Base-by-base conservation (phyloP, 2,329 filamentous ascomycete genomes). In the Colletotrichum melonis region DNA sequence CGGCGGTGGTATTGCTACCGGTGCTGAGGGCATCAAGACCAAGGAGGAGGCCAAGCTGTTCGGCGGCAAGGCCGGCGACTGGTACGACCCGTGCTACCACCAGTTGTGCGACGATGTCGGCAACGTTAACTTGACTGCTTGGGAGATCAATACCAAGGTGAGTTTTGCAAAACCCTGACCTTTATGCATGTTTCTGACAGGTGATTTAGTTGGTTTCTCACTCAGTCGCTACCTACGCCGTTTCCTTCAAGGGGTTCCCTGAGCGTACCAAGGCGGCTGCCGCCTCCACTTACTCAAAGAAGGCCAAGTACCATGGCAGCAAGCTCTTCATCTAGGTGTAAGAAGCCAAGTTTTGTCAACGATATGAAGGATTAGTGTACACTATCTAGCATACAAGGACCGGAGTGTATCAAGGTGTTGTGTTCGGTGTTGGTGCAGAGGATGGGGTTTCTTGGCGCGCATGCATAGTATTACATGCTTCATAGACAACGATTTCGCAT, bases 11-110 rank as follows among this genome's bases (percentile, higher is more conserved):
- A 90, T 95, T 74, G 93, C 93, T 67, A 95, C 93, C 2, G 94
- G 94, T 52, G 94, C 94, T 1, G 93, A 95, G 81, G 92, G 89
- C 14, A 81, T 94, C 83, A 95, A 95, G 89, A 94, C 92, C 0
- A 83, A 87, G 63, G 87, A 90, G 42, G 92, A 95, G 79, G 88
- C 83, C 2, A 84, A 83, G 54, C 82, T 90, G 82, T 96, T 95
- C 80, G 93, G 94, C n/a, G 94, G 94, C 49, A 84, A 86, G 74
- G 92, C 90, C 1, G 93, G 89, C 24, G 83, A 87, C 30, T 88
- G 87, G 85, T 89, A 88, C 75, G 88, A 92, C 77, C 84, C 86
- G 52, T 89, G 89, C 84, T 91, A 92, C 78, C 89, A 92, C 78
- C 86, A 91, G 80, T 83, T 92, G 28, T 91, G 90, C 75, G 91